A percentile compares a stretch with the other conserved stretches of the same genome.
phyloP scores from a whole-genome alignment of 2,329 filamentous ascomycete species.

The Stagonosporopsis chrysanthemi region DNA sequence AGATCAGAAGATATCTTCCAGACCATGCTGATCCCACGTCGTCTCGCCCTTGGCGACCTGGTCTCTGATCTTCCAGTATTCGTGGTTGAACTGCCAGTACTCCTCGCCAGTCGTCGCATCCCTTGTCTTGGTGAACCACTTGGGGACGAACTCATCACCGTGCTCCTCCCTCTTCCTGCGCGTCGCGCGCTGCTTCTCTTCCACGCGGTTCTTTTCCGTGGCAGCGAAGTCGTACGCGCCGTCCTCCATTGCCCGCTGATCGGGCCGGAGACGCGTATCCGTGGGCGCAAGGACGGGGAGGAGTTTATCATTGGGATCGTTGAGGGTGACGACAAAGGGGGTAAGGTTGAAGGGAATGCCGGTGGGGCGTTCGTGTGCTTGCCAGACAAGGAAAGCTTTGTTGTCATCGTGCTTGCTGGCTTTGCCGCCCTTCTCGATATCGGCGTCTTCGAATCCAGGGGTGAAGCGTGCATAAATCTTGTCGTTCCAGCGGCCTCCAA shows the following conservation, averaged over 20 bases:
- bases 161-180: constrained; percentile 74
- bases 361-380: constrained; percentile 79
- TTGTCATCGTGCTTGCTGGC: constrained; percentile 65
- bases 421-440: constrained; percentile 54
- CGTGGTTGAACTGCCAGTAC: constrained; percentile 87
- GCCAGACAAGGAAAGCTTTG: constrained; percentile 90
- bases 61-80: constrained; percentile 83
- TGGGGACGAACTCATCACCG: constrained; percentile 82
- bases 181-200: constrained; percentile 86
- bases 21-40: constrained; percentile 66
- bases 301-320: constrained; percentile 87
- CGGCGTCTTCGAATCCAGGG: constrained; percentile 84
- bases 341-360: constrained; percentile 97
- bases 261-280: constrained; percentile 89
- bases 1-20: constrained; percentile 78
- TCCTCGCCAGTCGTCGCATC: constrained; percentile 85
- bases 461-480: constrained; percentile 94
- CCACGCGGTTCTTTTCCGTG: constrained; percentile 90
- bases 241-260: constrained; percentile 98
- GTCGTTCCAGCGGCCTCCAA: constrained; percentile 96
- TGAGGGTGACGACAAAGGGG: constrained; percentile 92
- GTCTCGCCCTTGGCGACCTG: constrained; percentile 68
- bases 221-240: constrained; percentile 96
- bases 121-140: constrained; percentile 80
- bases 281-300: constrained; percentile 82